Percentiles rank a stretch among this genome's conserved stretches.
phyloP scores from a whole-genome alignment of 495 filamentous ascomycete species.

The Sordaria brevicollis region DNA sequence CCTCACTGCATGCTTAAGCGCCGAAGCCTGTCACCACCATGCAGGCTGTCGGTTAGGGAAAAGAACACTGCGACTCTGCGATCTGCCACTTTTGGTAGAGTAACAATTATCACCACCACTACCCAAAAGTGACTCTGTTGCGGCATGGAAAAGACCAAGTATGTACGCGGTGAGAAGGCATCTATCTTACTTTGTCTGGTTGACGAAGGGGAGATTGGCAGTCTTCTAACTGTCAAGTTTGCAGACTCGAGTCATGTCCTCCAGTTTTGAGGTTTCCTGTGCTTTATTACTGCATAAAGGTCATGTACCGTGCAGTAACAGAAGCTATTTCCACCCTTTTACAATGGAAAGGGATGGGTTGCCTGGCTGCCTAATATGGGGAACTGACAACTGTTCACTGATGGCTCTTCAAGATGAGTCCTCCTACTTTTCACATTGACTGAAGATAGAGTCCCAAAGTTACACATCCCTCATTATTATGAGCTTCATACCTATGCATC shows the following conservation, averaged over 20 bases:
- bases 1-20: slow-evolving; percentile 21
- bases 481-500: background rate
- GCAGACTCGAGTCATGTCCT: background rate
- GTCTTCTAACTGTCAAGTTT: background rate
- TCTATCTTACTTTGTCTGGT: background rate
- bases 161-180: background rate
- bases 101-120: background rate
- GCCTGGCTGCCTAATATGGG: background rate
- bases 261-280: too few species aligned
- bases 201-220: background rate
- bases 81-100: background rate
- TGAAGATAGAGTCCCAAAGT: background rate
- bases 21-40: slow-evolving; percentile 21
- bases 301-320: background rate
- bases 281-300: background rate
- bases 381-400: background rate
- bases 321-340: background rate
- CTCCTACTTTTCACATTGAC: background rate
- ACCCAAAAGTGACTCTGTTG: background rate
- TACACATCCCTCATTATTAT: background rate
- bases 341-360: background rate
- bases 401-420: background rate
- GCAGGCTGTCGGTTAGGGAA: slow-evolving; percentile 17
- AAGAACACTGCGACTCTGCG: background rate
- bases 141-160: background rate